Conservation (phyloP, 805 yeast genomes). For the Naumovozyma dairenensis region DNA sequence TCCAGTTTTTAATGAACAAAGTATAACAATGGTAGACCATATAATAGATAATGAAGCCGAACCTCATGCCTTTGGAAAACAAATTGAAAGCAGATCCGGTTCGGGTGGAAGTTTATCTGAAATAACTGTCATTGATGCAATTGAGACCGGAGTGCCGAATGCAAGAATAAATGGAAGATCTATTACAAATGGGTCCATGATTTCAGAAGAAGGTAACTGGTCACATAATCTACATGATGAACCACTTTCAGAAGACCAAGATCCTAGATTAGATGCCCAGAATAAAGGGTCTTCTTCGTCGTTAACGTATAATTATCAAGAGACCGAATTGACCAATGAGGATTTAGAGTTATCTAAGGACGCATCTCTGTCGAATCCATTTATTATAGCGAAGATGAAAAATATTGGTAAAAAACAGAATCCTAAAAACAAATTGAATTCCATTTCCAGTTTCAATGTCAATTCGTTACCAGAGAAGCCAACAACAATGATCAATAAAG, state of each 20-base stretch:
- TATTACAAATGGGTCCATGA: constrained; percentile 9
- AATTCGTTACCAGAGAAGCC: too few species aligned
- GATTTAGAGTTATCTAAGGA: constrained; percentile 14
- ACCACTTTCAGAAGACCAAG: background rate
- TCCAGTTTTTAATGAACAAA: too few species aligned
- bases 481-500: too few species aligned
- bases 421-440: too few species aligned
- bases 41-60: too few species aligned
- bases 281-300: constrained; percentile 7
- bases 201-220: constrained; percentile 12
- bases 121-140: background rate
- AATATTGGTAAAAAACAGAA: background rate
- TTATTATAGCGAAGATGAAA: constrained; percentile 10
- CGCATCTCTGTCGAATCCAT: constrained; percentile 17
- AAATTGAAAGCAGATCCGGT: too few species aligned
- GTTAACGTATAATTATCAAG: constrained; percentile 6
- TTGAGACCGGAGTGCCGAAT: background rate
- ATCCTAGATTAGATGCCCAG: background rate
- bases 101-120: too few species aligned
- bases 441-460: too few species aligned
- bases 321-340: constrained; percentile 6
- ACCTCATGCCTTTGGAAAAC: too few species aligned
- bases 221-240: constrained; percentile 5
- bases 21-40: too few species aligned
- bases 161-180: background rate